Base-by-base conservation (phyloP, 73 alveolate species). In the Blepharisma stoltei region DNA sequence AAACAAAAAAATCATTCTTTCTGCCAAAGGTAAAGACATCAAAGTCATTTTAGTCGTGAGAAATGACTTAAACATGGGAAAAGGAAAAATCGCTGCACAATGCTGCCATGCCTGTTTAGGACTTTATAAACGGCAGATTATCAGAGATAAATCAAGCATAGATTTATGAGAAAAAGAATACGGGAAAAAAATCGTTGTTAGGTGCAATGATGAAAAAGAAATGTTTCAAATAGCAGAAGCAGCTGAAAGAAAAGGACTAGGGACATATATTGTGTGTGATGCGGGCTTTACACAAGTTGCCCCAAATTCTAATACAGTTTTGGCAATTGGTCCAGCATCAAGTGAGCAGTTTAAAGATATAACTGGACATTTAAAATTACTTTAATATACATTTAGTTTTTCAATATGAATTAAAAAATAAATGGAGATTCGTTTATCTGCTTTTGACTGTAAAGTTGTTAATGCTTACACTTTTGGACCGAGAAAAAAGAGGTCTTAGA, bases 11-110 rank as follows among this genome's bases (percentile, higher is more conserved):
- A 32, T 32, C 41, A 32, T 32, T 14, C 73, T 9, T 60, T 14
- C 14, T 60, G 18, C 32, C 14, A 54, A 49, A 60, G 71, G 71
- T 67, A 38, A 78, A 38, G 94, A 89, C 85, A 83, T 89, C 78
- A 95, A 94, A 88, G 87, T 92, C 98, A 98, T 95, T 8, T 83
- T 92, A 54, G 89, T 96, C 52, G 99, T 96, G 65, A 88, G 99
- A 83, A 91, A 81, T 81, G 98, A 96, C 86, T 81, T 96, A n/a
- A 94, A 94, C 76, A 96, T 96, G 99, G 98, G 97, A 71, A 92
- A 91, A 77, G 99, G 99, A 48, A 96, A 96, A 88, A 90, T 96
- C n/a, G 99, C 98, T 20, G 98, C 99, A 44, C 94, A 96, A 84
- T 93, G 97, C 23, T 97, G 98, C 6, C 99, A 96, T 88, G 99